Percentiles rank a stretch among this genome's conserved stretches.
Conservation (phyloP, 306 rosid genomes). For the Castanea sativa region DNA sequence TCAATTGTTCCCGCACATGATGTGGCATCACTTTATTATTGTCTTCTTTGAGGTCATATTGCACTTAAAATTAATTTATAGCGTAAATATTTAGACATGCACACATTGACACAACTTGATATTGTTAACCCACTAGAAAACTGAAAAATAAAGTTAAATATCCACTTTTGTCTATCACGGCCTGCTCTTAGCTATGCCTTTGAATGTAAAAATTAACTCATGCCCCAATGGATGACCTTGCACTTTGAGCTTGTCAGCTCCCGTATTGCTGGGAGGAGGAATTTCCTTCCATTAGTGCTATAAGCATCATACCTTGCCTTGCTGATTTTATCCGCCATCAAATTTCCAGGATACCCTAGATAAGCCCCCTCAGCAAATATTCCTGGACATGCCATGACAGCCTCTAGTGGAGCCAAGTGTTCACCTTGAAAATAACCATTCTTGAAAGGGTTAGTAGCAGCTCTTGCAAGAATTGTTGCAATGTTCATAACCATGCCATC, state of each 20-base stretch:
- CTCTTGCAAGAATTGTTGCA: slow-evolving; percentile 24
- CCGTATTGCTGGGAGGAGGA: slow-evolving; percentile 35
- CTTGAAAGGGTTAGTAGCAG: slow-evolving; percentile 29
- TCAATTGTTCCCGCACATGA: too few species aligned
- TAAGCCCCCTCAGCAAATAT: slow-evolving; percentile 25
- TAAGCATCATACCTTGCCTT: slow-evolving; percentile 24
- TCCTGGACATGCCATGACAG: slow-evolving; percentile 29
- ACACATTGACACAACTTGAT: too few species aligned
- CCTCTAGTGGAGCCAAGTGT: slow-evolving; percentile 25
- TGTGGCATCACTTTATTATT: too few species aligned
- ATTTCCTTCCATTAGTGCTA: slow-evolving; percentile 23
- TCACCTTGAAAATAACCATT: slow-evolving; percentile 28
- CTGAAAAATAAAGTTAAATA: too few species aligned
- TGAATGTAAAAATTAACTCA: not conserved
- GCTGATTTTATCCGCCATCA: slow-evolving; percentile 9
- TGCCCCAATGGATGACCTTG: slow-evolving; percentile 11
- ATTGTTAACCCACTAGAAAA: too few species aligned
- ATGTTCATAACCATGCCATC: slow-evolving; percentile 25
- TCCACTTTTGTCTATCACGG: not conserved
- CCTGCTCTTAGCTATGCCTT: not conserved
- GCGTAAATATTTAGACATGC: not conserved
- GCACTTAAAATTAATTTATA: not conserved
- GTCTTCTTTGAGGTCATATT: too few species aligned
- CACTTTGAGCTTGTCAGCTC: slow-evolving; percentile 8
- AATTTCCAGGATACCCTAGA: slow-evolving; percentile 33